Base-by-base conservation (phyloP, 768 basidiomycete genomes). In the Suillus occidentalis region DNA sequence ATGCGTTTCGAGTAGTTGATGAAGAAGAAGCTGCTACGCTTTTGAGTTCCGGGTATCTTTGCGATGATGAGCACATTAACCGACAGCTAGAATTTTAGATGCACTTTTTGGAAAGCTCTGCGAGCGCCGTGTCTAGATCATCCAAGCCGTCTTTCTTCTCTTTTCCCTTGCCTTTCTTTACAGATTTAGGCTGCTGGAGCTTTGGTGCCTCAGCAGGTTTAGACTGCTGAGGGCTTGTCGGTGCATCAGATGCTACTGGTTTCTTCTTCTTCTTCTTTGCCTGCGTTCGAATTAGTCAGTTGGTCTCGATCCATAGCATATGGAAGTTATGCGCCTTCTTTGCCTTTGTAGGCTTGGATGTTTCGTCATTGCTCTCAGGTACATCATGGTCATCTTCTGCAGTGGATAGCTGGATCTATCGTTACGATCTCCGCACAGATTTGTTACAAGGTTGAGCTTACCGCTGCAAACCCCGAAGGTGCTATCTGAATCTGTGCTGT, bases 61-160 rank as follows among this genome's bases (percentile, higher is more conserved):
- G 36, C 10, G n/a, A 14, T 22, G 34, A 37, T 70, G 53, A 66
- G 58, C 16, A 18, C 22, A n/a, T 25, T 16, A 6, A 20, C 18
- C 10, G 37, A 16, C 49, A 28, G 57, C 25, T 31, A 13, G 9
- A 37, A 57, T 7, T 1, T 31, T 8, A 2, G 47, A 76, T 81
- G 47, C 74, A 92, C 91, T 93, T 89, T 58, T 88, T 66, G 1
- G 90, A 88, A n/a, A 98, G 81, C 70, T 97, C 94, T 2, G 89
- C 90, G 12, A 98, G 80, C 0, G 89, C 95, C 62, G 86, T 82
- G 69, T 97, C 95, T 34, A 99, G 79, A 67, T 98, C 94, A 70
- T 95, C 91, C 62, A 82, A 76, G 16, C 84, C 87, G 0, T 83
- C 84, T 60, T 86, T 89, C 39, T 87, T 88, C 62, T 83, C 86